Base-by-base conservation (phyloP, 495 filamentous ascomycete genomes). In the Delitschia confertaspora region DNA sequence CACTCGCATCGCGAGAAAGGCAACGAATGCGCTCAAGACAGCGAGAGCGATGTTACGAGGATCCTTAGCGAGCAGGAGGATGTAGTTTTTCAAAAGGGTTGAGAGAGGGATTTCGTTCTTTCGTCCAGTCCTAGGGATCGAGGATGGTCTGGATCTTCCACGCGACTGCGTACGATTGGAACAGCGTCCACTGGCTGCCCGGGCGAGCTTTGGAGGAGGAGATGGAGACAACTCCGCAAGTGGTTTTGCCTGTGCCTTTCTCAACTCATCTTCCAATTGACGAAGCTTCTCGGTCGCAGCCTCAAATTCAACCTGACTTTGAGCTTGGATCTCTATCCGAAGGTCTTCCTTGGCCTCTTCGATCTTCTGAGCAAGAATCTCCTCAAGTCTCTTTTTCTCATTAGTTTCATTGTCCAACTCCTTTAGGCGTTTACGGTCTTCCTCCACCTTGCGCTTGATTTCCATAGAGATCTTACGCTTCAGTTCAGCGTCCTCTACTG, bases 41-140 rank as follows among this genome's bases (percentile, higher is more conserved):
- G 72, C 64, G 33, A 93, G 81, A 3, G 71, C 68, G 1, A 89
- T 63, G 53, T 93, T 93, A 51, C 79, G 76, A 34, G 68, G 68
- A 56, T 93, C 86, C 27, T 71, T 68, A 24, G 81, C 69, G 6
- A 82, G 64, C 1, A 87, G 73, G 26, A 73, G 70, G 47, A 85
- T 56, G 17, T 84, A 85, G 47, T 84, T 82, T 25, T 75, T 59
- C 14, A 91, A 35, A 13, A 93, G 68, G 5, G 58, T 55, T 7
- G 61, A 36, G 10, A 64, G 49, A 6, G 65, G 64, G 18, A 64
- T 54, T 8, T 63, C 48, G 5, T 59, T 39, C 5, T 38, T 38
- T 33, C 5, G 5, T 16, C 21, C 18, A n/a, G n/a, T n/a, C n/a
- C n/a, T n/a, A 10, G 13, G 31, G 11, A 23, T 19, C 20, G 32